Evolutionary conservation across 306 rosid genomes (phyloP).

Genomic region (Fragaria iinumae): DNA sequence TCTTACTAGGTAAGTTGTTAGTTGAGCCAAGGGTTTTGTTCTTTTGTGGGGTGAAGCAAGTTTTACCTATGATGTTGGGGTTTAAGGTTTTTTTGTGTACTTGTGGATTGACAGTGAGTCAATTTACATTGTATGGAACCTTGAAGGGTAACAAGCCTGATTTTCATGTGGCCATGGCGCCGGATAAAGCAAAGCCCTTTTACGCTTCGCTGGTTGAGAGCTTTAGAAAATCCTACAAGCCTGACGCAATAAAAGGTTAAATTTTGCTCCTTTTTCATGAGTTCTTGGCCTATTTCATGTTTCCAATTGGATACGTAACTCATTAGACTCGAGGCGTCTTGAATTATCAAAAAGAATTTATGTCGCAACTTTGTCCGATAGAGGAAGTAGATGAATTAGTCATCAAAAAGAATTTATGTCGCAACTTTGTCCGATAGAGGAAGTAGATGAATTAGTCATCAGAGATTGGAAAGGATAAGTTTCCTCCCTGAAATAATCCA

Average conservation of each 20-base stretch:
- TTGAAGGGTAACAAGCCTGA: conserved; percentile 95
- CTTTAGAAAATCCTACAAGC: conserved; percentile 57
- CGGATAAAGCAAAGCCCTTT: conserved; percentile 73
- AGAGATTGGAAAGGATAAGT: not conserved
- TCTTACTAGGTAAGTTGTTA: conserved; percentile 52
- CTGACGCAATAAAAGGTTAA: conserved; percentile 68
- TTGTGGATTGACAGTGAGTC: conserved; percentile 64
- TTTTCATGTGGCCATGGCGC: conserved; percentile 90
- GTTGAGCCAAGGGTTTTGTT: not conserved
- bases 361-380: not conserved
- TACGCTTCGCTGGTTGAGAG: conserved; percentile 75
- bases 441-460: not conserved
- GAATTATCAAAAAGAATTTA: not conserved
- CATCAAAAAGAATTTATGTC: not conserved
- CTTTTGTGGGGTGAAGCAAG: not conserved
- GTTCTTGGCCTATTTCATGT: not conserved
- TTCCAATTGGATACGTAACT: not conserved
- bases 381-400: not conserved
- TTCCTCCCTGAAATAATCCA: not conserved
- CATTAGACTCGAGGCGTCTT: not conserved
- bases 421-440: too few species aligned
- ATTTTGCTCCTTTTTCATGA: not conserved
- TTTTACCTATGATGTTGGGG: not conserved
- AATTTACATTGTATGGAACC: conserved; percentile 81
- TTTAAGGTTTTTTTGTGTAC: not conserved